phyloP scores from a whole-genome alignment of 306 rosid genomes.

The Castanea crenata region DNA sequence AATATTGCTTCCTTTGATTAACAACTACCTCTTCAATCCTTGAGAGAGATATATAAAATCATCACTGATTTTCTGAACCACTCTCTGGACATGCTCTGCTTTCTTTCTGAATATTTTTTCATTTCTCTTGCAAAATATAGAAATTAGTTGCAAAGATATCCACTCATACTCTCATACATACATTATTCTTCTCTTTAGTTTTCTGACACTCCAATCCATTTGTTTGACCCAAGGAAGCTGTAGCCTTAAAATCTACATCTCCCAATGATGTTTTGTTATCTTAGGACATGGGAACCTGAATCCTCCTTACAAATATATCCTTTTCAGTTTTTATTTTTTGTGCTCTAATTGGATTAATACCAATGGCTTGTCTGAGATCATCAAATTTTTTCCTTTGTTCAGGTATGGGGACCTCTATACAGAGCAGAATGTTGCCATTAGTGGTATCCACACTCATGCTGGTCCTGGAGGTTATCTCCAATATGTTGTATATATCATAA shows the following conservation, averaged over 20 bases:
- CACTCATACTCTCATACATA: background rate
- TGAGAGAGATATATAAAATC: background rate
- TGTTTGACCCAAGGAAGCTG: conserved; percentile 24
- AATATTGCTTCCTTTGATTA: background rate
- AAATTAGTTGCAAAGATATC: background rate
- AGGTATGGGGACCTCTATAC: conserved; percentile 83
- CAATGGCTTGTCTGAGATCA: conserved; percentile 7
- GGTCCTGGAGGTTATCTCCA: conserved; percentile 98
- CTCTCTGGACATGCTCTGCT: background rate
- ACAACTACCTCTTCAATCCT: background rate
- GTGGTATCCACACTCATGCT: conserved; percentile 94
- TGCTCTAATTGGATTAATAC: background rate
- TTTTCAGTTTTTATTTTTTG: background rate
- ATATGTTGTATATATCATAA: conserved; percentile 73
- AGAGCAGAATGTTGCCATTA: conserved; percentile 81
- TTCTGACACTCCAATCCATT: background rate
- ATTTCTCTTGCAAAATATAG: background rate
- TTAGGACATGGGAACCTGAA: background rate
- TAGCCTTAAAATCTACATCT: background rate
- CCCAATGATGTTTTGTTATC: background rate
- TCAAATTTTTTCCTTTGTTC: background rate
- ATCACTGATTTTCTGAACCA: background rate
- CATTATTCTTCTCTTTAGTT: background rate
- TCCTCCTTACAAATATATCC: background rate
- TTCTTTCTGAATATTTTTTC: background rate